phyloP scores from a whole-genome alignment of 768 basidiomycete species.

The Cantharellus cinnabarinus region DNA sequence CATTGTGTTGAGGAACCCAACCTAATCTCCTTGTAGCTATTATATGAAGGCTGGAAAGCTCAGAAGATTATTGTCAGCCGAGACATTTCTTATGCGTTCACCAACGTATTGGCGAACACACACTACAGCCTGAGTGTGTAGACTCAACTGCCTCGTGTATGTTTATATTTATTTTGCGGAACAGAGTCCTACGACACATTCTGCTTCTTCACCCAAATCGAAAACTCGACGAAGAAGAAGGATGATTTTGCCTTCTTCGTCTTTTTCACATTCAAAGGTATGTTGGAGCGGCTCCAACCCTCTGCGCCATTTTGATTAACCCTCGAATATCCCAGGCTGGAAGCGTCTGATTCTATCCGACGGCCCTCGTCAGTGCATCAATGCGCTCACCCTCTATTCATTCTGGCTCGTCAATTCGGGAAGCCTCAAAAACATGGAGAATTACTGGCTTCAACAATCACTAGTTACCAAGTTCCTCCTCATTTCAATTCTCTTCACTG shows the following conservation, averaged over 20 bases:
- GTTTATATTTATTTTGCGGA: not conserved
- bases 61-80: conserved; percentile 87
- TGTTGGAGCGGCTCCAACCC: conserved; percentile 13
- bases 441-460: conserved; percentile 58
- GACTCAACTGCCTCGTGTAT: not conserved
- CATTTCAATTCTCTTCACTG: conserved; percentile 78
- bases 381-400: conserved; percentile 88
- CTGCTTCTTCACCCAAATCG: conserved; percentile 95
- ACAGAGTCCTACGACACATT: conserved; percentile 90
- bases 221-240: conserved; percentile 83
- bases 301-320: not conserved
- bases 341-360: conserved; percentile 81
- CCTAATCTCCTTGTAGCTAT: conserved; percentile 30
- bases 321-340: conserved; percentile 34
- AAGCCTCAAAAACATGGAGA: conserved; percentile 45
- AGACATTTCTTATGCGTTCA: conserved; percentile 96
- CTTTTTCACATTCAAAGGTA: conserved; percentile 98
- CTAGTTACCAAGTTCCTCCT: conserved; percentile 67
- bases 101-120: conserved; percentile 90
- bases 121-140: conserved; percentile 84
- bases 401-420: conserved; percentile 44
- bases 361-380: conserved; percentile 92
- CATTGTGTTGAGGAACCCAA: not conserved
- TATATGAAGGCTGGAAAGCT: conserved; percentile 80
- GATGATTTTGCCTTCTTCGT: conserved; percentile 98